Conservation (phyloP, 768 basidiomycete species). For the Suillus occidentalis region DNA sequence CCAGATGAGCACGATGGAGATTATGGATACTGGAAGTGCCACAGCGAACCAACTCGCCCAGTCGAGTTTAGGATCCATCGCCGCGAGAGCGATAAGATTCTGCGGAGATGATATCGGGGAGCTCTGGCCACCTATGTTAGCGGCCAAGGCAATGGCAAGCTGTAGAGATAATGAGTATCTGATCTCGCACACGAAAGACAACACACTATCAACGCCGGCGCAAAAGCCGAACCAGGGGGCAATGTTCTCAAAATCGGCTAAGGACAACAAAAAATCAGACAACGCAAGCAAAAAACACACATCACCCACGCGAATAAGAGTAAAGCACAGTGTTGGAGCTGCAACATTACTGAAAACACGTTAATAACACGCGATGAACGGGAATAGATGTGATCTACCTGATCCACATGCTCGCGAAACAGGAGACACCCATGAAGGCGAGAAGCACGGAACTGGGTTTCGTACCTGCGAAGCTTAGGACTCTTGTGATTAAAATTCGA, state of each 20-base stretch:
- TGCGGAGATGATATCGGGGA: slow-evolving; percentile 98
- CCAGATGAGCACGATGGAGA: slow-evolving; percentile 93
- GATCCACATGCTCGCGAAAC: slow-evolving; percentile 99
- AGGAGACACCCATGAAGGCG: slow-evolving; percentile 94
- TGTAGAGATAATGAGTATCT: slow-evolving; percentile 30
- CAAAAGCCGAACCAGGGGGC: slow-evolving; percentile 83
- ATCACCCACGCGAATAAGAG: slow-evolving; percentile 84
- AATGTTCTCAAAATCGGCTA: slow-evolving; percentile 94
- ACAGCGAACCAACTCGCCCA: slow-evolving; percentile 96
- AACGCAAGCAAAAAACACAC: too few relatives aligned
- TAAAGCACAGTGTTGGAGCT: slow-evolving; percentile 95
- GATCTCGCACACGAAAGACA: neutral
- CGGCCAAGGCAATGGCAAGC: slow-evolving; percentile 97
- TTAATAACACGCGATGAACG: neutral
- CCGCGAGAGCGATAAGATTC: slow-evolving; percentile 89
- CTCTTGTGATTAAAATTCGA: slow-evolving; percentile 83
- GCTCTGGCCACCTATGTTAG: slow-evolving; percentile 96
- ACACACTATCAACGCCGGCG: slow-evolving; percentile 87
- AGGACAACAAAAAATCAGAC: slow-evolving; percentile 13
- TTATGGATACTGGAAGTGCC: slow-evolving; percentile 82
- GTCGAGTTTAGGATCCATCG: slow-evolving; percentile 81
- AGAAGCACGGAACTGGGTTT: slow-evolving; percentile 84
- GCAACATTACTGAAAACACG: slow-evolving; percentile 77
- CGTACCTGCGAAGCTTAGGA: slow-evolving; percentile 88
- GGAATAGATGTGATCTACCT: slow-evolving; percentile 46